These are phyloP conservation scores for Heliamphora exappendiculata DNA, from an alignment of 148 eudicot genomes.

Conservation along the genomic window DNA sequence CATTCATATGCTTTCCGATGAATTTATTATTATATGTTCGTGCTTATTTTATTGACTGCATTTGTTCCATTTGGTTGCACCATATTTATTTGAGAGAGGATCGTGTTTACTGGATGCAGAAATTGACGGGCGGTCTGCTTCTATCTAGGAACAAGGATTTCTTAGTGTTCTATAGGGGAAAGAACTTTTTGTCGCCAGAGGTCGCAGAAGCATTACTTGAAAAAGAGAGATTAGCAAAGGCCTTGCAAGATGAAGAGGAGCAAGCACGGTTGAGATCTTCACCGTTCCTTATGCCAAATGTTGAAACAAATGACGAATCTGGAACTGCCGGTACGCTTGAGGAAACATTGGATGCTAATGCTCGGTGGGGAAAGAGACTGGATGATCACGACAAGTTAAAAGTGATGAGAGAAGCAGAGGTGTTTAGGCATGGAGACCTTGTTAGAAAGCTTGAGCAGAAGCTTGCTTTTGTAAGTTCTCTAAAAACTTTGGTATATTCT, in stretches of 20 bases:
- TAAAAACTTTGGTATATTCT: background rate
- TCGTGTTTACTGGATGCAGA: conserved; percentile 40
- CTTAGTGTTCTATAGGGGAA: conserved; percentile 88
- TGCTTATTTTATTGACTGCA: background rate
- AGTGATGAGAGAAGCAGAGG: conserved; percentile 76
- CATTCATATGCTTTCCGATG: background rate
- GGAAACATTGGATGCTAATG: conserved; percentile 83
- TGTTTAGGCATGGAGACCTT: conserved; percentile 59
- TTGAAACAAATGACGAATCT: conserved; percentile 27
- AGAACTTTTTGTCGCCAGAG: conserved; percentile 70
- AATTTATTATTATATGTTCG: background rate
- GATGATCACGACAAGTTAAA: conserved; percentile 43
- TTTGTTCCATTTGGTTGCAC: background rate
- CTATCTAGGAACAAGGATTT: conserved; percentile 96
- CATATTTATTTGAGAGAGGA: conserved; percentile 1
- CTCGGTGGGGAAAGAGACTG: conserved; percentile 78
- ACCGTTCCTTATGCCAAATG: conserved; percentile 26
- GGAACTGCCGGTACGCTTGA: conserved; percentile 71
- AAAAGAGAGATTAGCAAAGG: conserved; percentile 71
- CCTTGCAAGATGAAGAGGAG: conserved; percentile 88
- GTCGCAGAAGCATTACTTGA: conserved; percentile 75
- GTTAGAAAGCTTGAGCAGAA: conserved; percentile 80
- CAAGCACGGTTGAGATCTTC: conserved; percentile 68
- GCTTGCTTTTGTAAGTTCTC: conserved; percentile 76
- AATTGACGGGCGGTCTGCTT: conserved; percentile 74